These are phyloP conservation scores for Hyphopichia fennica DNA, from an alignment of 1,139 yeast genomes.

Conservation along the genomic window DNA sequence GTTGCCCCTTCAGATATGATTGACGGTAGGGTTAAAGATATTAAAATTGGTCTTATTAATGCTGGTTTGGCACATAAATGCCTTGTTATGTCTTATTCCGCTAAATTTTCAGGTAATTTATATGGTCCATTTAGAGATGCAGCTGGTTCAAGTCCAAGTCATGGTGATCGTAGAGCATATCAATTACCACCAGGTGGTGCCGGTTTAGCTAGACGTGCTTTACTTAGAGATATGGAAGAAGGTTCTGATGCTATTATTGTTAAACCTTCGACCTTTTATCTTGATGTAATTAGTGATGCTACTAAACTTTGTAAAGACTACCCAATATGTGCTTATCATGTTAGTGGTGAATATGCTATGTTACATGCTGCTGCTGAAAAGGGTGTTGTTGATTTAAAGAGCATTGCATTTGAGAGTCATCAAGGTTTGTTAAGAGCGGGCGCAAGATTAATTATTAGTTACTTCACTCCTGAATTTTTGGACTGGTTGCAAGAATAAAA, in stretches of 20 bases:
- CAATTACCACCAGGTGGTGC: slow-evolving; percentile 93
- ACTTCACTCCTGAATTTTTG: slow-evolving; percentile 93
- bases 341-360: slow-evolving; percentile 98
- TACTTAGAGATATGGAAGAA: slow-evolving; percentile 79
- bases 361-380: slow-evolving; percentile 97
- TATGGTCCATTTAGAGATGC: slow-evolving; percentile 99
- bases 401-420: slow-evolving; percentile 90
- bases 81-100: slow-evolving; percentile 90
- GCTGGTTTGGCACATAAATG: slow-evolving; percentile 87
- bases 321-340: slow-evolving; percentile 95
- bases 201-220: slow-evolving; percentile 92
- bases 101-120: slow-evolving; percentile 86
- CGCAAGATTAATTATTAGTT: slow-evolving; percentile 85
- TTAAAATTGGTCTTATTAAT: slow-evolving; percentile 78
- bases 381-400: slow-evolving; percentile 84
- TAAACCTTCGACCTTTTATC: slow-evolving; percentile 95
- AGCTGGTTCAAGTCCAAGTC: slow-evolving; percentile 86
- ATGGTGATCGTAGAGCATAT: slow-evolving; percentile 90
- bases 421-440: slow-evolving; percentile 95
- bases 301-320: slow-evolving; percentile 76
- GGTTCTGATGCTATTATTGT: slow-evolving; percentile 96
- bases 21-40: slow-evolving; percentile 90
- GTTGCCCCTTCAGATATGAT: slow-evolving; percentile 99
- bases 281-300: slow-evolving; percentile 89
- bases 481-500: slow-evolving; percentile 67